Percentiles rank a stretch among this genome's conserved stretches.
Evolutionary conservation across 2,329 filamentous ascomycete species (phyloP).

Genomic region (Pleoardoris graminearum): DNA sequence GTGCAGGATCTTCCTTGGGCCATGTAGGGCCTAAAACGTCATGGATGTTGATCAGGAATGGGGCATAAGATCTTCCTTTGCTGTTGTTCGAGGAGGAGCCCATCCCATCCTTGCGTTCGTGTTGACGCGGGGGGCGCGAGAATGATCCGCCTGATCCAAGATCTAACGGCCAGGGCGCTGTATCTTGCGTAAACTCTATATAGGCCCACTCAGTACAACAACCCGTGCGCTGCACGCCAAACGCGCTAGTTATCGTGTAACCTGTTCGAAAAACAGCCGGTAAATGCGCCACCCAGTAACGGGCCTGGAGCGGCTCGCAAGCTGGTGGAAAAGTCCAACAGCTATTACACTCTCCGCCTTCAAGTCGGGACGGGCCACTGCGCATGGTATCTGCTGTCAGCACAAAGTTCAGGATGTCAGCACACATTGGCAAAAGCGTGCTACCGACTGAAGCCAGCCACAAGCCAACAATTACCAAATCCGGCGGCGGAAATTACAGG

Average conservation of each 20-base stretch:
- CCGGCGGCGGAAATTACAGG: constrained; percentile 18
- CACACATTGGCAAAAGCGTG: constrained; percentile 16
- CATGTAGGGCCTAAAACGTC: constrained; percentile 20
- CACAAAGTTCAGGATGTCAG: too few relatives aligned
- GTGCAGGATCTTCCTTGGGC: constrained; percentile 11
- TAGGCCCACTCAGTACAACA: constrained; percentile 12
- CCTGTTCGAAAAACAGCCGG: not conserved
- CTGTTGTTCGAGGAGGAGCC: constrained; percentile 17
- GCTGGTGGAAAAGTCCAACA: not conserved
- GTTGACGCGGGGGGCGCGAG: constrained; percentile 36
- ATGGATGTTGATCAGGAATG: constrained; percentile 11
- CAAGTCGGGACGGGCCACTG: constrained; percentile 22
- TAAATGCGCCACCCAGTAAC: not conserved
- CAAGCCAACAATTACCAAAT: constrained; percentile 19
- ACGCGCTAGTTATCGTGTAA: not conserved
- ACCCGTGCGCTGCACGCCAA: constrained; percentile 11
- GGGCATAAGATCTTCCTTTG: constrained; percentile 21
- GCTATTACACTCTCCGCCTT: constrained; percentile 3
- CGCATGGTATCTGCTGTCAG: too few relatives aligned
- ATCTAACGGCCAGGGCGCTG: constrained; percentile 43
- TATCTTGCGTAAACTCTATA: constrained; percentile 28
- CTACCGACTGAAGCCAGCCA: constrained; percentile 15
- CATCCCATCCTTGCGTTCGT: constrained; percentile 21
- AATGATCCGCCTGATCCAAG: constrained; percentile 40
- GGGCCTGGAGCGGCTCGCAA: not conserved